Percentiles rank a stretch among this genome's conserved stretches.
These are phyloP conservation scores for Nothomitra cinnamomea DNA, from an alignment of 2,329 filamentous ascomycete species.

Conservation along the genomic window DNA sequence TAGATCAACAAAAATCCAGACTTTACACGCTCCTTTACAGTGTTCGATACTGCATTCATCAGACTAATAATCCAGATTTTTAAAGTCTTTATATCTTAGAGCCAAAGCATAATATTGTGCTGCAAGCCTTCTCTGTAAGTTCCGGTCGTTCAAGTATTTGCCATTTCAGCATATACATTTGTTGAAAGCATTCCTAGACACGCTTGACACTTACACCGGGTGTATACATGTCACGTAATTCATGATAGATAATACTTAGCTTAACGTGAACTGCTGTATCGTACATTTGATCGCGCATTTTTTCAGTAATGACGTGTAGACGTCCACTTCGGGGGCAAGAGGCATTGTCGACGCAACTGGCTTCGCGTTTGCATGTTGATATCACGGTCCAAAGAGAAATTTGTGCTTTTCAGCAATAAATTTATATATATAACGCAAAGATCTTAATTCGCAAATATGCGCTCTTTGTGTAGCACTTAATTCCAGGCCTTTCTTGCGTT, in stretches of 20 bases:
- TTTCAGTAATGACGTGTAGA: neutral
- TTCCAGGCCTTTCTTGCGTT: too few relatives aligned
- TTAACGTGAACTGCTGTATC: neutral
- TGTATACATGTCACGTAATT: neutral
- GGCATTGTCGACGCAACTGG: neutral
- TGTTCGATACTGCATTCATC: conserved; percentile 1
- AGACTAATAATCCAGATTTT: neutral
- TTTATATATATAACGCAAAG: too few relatives aligned
- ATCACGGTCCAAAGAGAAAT: too few relatives aligned
- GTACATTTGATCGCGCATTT: neutral
- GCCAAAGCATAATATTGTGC: neutral
- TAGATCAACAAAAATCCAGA: neutral
- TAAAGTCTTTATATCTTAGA: neutral
- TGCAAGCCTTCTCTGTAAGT: neutral
- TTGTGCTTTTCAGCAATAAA: too few relatives aligned
- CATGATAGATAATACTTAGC: neutral
- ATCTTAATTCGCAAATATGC: too few relatives aligned
- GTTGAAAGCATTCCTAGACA: neutral
- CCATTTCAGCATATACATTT: too few relatives aligned
- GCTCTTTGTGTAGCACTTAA: too few relatives aligned
- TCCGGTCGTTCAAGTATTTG: neutral
- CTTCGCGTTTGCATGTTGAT: too few relatives aligned
- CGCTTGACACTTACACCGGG: neutral
- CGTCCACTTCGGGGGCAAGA: neutral
- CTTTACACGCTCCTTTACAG: neutral